Conservation (phyloP, 148 eudicot genomes). For the Selenicereus undatus region DNA sequence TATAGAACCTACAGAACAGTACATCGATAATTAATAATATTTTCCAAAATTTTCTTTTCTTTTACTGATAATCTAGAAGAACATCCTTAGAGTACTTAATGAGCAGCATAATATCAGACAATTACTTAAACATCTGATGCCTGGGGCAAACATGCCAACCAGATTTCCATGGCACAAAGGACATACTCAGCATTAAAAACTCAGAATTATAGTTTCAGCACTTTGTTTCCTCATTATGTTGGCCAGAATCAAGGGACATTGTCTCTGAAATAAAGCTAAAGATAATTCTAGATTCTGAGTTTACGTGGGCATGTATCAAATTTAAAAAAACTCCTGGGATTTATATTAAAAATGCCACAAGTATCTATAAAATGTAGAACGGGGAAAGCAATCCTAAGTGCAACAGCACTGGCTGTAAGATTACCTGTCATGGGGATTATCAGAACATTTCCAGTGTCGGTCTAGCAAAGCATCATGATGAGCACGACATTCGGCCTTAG, state of each 20-base stretch:
- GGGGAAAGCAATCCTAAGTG: not conserved
- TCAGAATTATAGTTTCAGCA: not conserved
- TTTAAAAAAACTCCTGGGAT: no score
- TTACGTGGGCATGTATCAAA: not conserved
- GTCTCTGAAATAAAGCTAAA: not conserved
- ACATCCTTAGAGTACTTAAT: not conserved
- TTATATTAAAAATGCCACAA: not conserved
- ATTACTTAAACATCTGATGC: not conserved
- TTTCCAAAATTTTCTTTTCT: not conserved
- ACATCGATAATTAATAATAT: not conserved
- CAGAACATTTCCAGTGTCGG: slow-evolving; percentile 62
- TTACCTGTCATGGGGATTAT: slow-evolving; percentile 60
- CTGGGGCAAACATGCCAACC: not conserved
- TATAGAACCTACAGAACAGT: not conserved
- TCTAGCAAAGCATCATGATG: slow-evolving; percentile 59
- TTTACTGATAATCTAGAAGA: not conserved
- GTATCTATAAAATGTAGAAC: not conserved
- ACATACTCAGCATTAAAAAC: not conserved
- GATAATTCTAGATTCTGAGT: not conserved
- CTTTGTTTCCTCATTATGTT: not conserved
- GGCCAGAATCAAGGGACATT: not conserved
- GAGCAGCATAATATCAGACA: not conserved
- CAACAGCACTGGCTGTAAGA: not conserved
- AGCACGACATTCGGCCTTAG: slow-evolving; percentile 53
- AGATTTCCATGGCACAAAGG: not conserved